Conservation (phyloP, 306 rosid species). For the Herpetospermum pedunculosum region DNA sequence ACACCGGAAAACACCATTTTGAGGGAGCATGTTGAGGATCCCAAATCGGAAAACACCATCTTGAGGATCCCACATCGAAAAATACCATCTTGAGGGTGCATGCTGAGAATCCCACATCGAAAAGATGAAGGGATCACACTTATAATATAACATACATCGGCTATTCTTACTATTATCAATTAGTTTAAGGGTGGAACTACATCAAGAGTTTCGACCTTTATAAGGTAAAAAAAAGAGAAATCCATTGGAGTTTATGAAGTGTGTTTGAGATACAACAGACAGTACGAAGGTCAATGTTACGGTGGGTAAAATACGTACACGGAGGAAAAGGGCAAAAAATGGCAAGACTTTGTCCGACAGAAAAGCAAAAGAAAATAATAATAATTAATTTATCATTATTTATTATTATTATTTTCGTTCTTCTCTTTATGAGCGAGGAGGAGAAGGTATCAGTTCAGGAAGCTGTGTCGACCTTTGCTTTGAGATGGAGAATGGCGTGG, state of each 20-base stretch:
- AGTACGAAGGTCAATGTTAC: background rate
- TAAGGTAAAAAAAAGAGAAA: background rate
- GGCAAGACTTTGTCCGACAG: conserved; percentile 8
- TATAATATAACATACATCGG: too few species aligned
- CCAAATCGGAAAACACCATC: too few species aligned
- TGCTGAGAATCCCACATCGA: too few species aligned
- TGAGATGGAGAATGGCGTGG: conserved; percentile 1
- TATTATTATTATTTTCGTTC: background rate
- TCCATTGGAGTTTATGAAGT: background rate
- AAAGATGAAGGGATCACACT: too few species aligned
- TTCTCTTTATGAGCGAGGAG: background rate
- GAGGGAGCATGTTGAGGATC: too few species aligned
- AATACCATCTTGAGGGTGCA: too few species aligned
- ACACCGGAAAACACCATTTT: too few species aligned
- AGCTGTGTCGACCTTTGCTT: background rate
- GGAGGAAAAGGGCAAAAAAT: background rate
- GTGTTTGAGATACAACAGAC: background rate
- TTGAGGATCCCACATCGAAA: too few species aligned
- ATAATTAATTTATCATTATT: background rate
- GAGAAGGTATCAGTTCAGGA: conserved; percentile 2
- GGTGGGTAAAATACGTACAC: conserved; percentile 6
- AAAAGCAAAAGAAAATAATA: background rate
- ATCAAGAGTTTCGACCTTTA: too few species aligned
- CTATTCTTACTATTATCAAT: too few species aligned
- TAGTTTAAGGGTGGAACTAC: too few species aligned